These are phyloP conservation scores for Sonneratia caseolaris DNA, from an alignment of 345 rosid genomes.

Conservation along the genomic window DNA sequence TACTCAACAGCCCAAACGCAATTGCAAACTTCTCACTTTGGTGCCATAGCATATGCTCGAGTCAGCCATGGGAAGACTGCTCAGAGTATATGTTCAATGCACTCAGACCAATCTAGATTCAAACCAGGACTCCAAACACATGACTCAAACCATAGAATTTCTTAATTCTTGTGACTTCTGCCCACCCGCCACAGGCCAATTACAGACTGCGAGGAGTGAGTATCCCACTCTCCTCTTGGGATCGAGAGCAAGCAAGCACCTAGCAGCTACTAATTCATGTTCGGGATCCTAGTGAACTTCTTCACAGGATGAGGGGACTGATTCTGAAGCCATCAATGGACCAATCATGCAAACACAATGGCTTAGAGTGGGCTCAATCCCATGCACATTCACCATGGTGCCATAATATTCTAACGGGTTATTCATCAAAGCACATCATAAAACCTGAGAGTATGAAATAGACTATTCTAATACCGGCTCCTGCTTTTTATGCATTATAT, in stretches of 20 bases:
- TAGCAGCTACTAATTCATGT: constrained; percentile 63
- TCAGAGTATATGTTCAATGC: constrained; percentile 31
- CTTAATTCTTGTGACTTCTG: constrained; percentile 58
- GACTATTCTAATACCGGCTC: too few species aligned
- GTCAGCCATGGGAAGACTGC: constrained; percentile 47
- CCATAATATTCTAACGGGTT: constrained; percentile 25
- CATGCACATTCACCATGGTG: constrained; percentile 48
- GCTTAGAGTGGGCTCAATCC: constrained; percentile 68
- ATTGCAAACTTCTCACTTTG: constrained; percentile 93
- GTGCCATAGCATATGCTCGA: constrained; percentile 73
- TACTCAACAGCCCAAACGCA: constrained; percentile 65
- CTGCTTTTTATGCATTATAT: too few species aligned
- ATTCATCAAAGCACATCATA: too few species aligned
- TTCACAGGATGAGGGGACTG: constrained; percentile 72
- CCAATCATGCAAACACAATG: constrained; percentile 86
- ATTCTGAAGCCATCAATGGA: constrained; percentile 76
- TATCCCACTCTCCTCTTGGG: constrained; percentile 83
- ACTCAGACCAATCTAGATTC: too few species aligned
- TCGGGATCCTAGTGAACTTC: constrained; percentile 51
- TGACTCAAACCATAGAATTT: constrained; percentile 48
- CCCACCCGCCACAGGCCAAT: constrained; percentile 79
- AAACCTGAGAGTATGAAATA: too few species aligned
- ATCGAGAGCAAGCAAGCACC: constrained; percentile 51
- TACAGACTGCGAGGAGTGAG: constrained; percentile 74
- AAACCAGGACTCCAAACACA: constrained; percentile 32